A percentile compares a stretch with the other conserved stretches of the same genome.
phyloP scores from a whole-genome alignment of 2,329 filamentous ascomycete genomes.

The Capronia americana region DNA sequence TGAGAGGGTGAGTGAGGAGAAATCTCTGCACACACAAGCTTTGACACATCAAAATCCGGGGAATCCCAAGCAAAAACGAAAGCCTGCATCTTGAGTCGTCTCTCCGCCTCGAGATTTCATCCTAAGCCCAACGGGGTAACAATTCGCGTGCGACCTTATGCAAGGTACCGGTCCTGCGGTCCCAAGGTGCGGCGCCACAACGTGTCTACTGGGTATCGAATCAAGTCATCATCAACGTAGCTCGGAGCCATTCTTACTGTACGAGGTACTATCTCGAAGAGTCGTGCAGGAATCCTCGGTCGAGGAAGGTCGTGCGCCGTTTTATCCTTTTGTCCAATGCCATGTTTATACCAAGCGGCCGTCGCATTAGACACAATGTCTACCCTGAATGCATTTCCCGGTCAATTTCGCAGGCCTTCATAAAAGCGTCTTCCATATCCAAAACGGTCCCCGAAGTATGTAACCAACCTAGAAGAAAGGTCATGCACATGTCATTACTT shows the following conservation, averaged over 20 bases:
- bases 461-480: background rate
- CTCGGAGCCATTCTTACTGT: background rate
- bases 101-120: background rate
- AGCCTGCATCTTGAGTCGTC: background rate
- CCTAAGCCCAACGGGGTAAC: slow-evolving; percentile 9
- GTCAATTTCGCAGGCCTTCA: background rate
- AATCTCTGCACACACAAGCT: slow-evolving; percentile 16
- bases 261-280: background rate
- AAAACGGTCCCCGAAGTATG: background rate
- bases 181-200: background rate
- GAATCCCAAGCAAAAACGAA: slow-evolving; percentile 1
- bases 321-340: background rate
- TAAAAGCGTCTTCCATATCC: background rate
- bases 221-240: background rate
- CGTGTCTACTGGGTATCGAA: background rate
- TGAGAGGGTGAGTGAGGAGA: background rate
- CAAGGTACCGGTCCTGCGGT: background rate
- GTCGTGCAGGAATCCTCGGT: background rate
- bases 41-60: slow-evolving; percentile 10
- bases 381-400: background rate
- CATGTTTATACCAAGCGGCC: background rate
- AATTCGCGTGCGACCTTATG: slow-evolving; percentile 22
- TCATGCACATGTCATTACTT: slow-evolving; percentile 26
- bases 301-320: background rate
- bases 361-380: background rate